Base-by-base conservation (phyloP, 139 green algal genomes). In the Axilococcus clingmanii region DNA sequence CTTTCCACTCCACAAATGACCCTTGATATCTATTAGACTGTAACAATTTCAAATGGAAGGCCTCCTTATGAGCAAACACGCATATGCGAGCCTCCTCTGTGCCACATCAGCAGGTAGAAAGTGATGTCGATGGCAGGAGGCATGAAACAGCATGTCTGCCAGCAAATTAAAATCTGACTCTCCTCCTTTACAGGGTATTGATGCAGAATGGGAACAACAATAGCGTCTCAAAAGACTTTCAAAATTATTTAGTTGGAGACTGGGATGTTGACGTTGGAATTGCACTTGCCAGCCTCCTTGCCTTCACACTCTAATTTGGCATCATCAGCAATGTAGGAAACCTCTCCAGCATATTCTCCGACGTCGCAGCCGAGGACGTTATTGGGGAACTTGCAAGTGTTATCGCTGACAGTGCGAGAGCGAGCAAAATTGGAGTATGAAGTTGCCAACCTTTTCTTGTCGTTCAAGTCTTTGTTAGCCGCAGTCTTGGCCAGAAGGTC, bases 311-410 rank as follows among this genome's bases (percentile, higher is more conserved):
- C 29, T 19, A 51, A 24, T 9, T 57, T 57, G 49, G n/a, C 7
- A 58, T 86, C 77, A n/a, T 82, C 70, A 12, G 55, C 45, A 44
- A 86, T 79, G 64, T 59, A 77, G 54, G 72, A 75, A 34, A 84
- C 75, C 44, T 79, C 56, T 12, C 63, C 66, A 4, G 70, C 70
- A 42, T 76, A 55, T 5, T 49, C 30, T 20, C 72, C 55, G 28
- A 79, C 50, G 55, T 85, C 76, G 65, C 78, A 86, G 19, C 78
- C 77, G 32, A 86, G 75, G 38, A 81, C 58, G 66, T 85, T 85
- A 11, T 2, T 40, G 32, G 77, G 77, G 71, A 85, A 85, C 16
- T 55, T 34, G 65, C 76, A 86, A 27, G 77, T 80, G 46, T 70
- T 66, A 46, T 80, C 74, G 29, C 61, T 48, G 6, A 86, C 75